A percentile compares a stretch with the other conserved stretches of the same genome.
phyloP scores from a whole-genome alignment of 805 yeast species.

The Nakazawaea peltata region DNA sequence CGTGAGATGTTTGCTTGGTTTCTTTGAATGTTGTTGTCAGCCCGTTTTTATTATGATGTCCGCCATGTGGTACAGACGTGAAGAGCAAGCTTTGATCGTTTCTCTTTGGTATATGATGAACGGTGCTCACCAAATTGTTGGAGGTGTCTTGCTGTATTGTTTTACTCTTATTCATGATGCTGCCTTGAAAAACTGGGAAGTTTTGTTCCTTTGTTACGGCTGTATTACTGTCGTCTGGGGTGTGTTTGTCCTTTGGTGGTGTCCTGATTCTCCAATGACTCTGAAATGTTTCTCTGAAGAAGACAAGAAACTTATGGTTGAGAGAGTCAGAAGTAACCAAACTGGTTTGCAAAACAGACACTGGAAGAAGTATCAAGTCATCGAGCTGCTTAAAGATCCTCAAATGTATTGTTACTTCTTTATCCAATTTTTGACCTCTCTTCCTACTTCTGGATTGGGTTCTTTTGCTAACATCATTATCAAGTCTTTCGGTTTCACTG shows the following conservation, averaged over 20 bases:
- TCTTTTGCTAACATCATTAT: constrained; percentile 22
- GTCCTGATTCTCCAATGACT: constrained; percentile 23
- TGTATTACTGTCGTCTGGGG: constrained; percentile 31
- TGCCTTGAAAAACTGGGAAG: constrained; percentile 36
- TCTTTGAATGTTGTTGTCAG: constrained; percentile 35
- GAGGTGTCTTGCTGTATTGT: constrained; percentile 24
- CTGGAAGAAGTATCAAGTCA: constrained; percentile 19
- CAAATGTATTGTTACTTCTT: constrained; percentile 18
- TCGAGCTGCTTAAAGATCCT: constrained; percentile 17
- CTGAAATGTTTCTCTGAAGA: constrained; percentile 30
- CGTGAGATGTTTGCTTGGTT: constrained; percentile 43
- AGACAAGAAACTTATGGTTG: constrained; percentile 23
- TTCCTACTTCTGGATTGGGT: constrained; percentile 24
- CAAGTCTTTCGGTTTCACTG: constrained; percentile 21
- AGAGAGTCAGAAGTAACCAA: constrained; percentile 21
- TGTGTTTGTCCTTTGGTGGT: constrained; percentile 13
- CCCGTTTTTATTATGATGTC: constrained; percentile 38
- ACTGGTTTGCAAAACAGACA: constrained; percentile 26
- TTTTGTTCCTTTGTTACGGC: constrained; percentile 49
- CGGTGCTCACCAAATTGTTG: constrained; percentile 18
- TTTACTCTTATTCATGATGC: constrained; percentile 20
- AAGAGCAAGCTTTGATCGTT: constrained; percentile 38
- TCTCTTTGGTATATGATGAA: constrained; percentile 45
- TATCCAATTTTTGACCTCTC: constrained; percentile 18
- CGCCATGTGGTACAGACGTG: constrained; percentile 40